Conservation (phyloP, 176 grass and related monocot species). For the Oryza longistaminata region DNA sequence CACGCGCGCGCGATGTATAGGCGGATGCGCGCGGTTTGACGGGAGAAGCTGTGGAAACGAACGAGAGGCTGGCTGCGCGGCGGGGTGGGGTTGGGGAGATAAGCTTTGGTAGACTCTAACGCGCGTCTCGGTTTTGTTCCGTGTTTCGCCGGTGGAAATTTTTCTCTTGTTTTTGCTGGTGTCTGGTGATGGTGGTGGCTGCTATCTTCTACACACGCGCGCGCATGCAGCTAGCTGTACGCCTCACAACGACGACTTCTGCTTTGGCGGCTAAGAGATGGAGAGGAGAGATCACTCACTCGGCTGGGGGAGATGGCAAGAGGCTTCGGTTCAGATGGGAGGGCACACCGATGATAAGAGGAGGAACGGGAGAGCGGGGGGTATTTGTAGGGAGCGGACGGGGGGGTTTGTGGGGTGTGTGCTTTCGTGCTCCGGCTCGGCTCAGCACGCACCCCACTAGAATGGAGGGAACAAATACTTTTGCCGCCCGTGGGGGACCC, state of each 20-base stretch:
- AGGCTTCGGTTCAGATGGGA: conserved; percentile 5
- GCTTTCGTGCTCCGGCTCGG: conserved; percentile 1
- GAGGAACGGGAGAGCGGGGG: not conserved
- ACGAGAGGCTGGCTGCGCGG: conserved; percentile 3
- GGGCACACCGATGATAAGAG: conserved; percentile 40
- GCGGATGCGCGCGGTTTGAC: not conserved
- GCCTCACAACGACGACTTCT: conserved; percentile 10
- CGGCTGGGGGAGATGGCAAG: too few relatives aligned
- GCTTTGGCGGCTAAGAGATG: conserved; percentile 8
- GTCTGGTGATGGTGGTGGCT: not conserved
- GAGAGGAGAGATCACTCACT: not conserved
- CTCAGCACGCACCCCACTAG: conserved; percentile 35
- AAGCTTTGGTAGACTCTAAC: conserved; percentile 40
- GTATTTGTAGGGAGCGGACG: conserved; percentile 56
- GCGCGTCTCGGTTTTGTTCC: conserved; percentile 11
- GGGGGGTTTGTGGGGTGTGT: not conserved
- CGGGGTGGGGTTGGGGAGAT: conserved; percentile 8
- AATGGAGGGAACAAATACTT: conserved; percentile 49
- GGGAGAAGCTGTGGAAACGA: not conserved
- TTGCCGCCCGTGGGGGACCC: conserved; percentile 36
- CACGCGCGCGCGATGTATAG: conserved; percentile 27
- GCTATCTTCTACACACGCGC: not conserved
- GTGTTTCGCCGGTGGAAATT: not conserved
- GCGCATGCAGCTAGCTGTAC: not conserved
- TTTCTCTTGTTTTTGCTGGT: not conserved